These are phyloP conservation scores for Alternaria sp. DNA, from an alignment of 2,329 filamentous ascomycete genomes.

Conservation along the genomic window DNA sequence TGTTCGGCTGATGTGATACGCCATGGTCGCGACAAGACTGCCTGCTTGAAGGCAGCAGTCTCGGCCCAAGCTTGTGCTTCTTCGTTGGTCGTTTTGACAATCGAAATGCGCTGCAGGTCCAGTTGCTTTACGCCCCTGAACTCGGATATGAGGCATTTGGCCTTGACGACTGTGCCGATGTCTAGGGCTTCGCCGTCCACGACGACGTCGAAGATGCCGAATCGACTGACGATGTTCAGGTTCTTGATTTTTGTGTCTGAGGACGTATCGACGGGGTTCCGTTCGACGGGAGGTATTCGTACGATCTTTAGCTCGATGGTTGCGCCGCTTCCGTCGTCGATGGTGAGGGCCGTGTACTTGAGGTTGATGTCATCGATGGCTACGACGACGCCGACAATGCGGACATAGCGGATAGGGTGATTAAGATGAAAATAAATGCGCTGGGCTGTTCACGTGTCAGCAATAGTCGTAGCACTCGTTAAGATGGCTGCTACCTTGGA, in stretches of 20 bases:
- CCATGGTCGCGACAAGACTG: conserved; percentile 62
- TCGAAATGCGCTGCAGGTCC: conserved; percentile 59
- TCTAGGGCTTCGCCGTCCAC: conserved; percentile 46
- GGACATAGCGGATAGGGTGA: conserved; percentile 57
- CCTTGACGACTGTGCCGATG: conserved; percentile 60
- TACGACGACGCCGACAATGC: conserved; percentile 54
- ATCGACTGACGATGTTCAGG: conserved; percentile 43
- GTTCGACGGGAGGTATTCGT: conserved; percentile 35
- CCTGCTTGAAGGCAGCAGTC: conserved; percentile 56
- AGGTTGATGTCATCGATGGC: conserved; percentile 51
- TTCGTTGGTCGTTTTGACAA: conserved; percentile 59
- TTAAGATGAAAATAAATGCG: conserved; percentile 63
- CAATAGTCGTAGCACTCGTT: background rate
- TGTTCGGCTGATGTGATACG: conserved; percentile 53
- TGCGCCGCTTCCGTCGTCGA: conserved; percentile 68
- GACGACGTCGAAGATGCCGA: conserved; percentile 51
- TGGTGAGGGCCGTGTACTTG: conserved; percentile 56
- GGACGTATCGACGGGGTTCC: conserved; percentile 31
- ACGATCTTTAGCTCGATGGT: conserved; percentile 64
- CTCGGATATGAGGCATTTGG: conserved; percentile 62
- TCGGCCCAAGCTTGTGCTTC: conserved; percentile 62
- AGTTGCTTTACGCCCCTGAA: conserved; percentile 61
- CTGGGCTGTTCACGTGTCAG: conserved; percentile 51
- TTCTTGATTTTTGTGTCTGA: conserved; percentile 49
- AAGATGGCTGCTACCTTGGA: conserved; percentile 54